Base-by-base conservation (phyloP, 225 moss, liverwort and hornwort species). In the Bryoerythrophyllum caledonicum region DNA sequence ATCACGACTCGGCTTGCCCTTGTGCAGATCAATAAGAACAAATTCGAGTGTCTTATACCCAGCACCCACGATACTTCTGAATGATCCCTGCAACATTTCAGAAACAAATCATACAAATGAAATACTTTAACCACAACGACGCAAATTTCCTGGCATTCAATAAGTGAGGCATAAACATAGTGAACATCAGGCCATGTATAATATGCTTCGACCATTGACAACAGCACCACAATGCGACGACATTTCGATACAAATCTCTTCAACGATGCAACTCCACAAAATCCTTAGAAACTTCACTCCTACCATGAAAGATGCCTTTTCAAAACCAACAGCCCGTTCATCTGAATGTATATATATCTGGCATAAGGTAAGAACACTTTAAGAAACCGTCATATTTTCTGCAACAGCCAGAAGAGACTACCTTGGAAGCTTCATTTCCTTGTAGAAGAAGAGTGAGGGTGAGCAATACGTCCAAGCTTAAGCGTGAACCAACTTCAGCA, bases 361-460 rank as follows among this genome's bases (percentile, higher is more conserved):
- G 21, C 30, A 23, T 67, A 16, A 72, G 53, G 48, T 1, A 72
- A 41, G 40, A 67, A 16, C 55, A 32, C 23, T 23, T 7, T 7
- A 5, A 19, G 65, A 2, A 58, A 65, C 49, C 56, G 67, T 32
- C 81, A 72, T 38, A 58, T 23, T 48, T 35, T 44, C 38, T 82
- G 79, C 71, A 81, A 67, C 52, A 68, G 71, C 26, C 54, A 75
- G 44, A 58, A 9, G 20, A 73, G 28, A 66, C 63, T 78, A 92
- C 92, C 90, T 92, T 92, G 38, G 92, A 90, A 53, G 86, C 88
- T 82, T 88, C 88, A 81, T 92, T 92, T 60, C 90, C 92, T 80
- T 86, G 85, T 34, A 92, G 79, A 72, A 92, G 88, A 35, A 66
- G 88, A 34, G 86, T 92, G 68, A 92, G 86, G 63, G 92, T 92